Evolutionary conservation across 371 early-diverging fungal genomes (phyloP).

Genomic region (Mucor circinelloides): DNA sequence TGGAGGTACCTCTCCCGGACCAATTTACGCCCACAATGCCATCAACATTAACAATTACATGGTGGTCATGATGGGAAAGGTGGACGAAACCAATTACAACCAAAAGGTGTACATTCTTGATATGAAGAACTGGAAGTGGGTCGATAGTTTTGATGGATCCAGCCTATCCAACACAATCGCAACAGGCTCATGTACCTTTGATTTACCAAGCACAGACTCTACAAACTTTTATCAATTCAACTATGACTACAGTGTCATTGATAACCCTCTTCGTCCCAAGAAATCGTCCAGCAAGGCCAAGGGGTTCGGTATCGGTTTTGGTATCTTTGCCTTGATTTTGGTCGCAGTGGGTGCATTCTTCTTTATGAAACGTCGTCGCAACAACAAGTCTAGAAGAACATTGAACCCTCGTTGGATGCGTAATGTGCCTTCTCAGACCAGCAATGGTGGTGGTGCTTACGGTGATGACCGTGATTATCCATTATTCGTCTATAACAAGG

Average conservation of each 20-base stretch:
- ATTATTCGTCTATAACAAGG: slow-evolving; percentile 40
- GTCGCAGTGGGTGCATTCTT: slow-evolving; percentile 14
- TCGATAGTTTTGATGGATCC: slow-evolving; percentile 6
- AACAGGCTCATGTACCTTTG: slow-evolving; percentile 24
- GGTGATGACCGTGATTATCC: slow-evolving; percentile 37
- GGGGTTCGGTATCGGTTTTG: slow-evolving; percentile 40
- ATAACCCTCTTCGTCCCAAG: slow-evolving; percentile 11
- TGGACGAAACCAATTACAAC: slow-evolving; percentile 13
- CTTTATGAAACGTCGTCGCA: slow-evolving; percentile 21
- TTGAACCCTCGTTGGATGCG: slow-evolving; percentile 47
- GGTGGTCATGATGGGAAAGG: slow-evolving; percentile 40
- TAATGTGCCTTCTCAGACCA: slow-evolving; percentile 1
- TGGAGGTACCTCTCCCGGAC: slow-evolving; percentile 28
- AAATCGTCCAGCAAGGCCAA: slow-evolving; percentile 11
- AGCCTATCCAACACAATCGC: neutral
- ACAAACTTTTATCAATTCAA: slow-evolving; percentile 6
- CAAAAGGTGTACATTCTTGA: slow-evolving; percentile 40
- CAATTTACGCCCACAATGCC: slow-evolving; percentile 41
- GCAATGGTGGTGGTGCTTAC: slow-evolving; percentile 1
- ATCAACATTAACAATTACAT: slow-evolving; percentile 41
- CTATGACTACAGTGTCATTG: slow-evolving; percentile 22
- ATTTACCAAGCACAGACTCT: slow-evolving; percentile 18
- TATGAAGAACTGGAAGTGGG: slow-evolving; percentile 46
- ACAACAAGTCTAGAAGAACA: slow-evolving; percentile 20
- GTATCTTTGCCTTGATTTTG: slow-evolving; percentile 14